Percentiles rank a stretch among this genome's conserved stretches.
Conservation (phyloP, 352 stramenopile species). For the Globisporangium splendens region DNA sequence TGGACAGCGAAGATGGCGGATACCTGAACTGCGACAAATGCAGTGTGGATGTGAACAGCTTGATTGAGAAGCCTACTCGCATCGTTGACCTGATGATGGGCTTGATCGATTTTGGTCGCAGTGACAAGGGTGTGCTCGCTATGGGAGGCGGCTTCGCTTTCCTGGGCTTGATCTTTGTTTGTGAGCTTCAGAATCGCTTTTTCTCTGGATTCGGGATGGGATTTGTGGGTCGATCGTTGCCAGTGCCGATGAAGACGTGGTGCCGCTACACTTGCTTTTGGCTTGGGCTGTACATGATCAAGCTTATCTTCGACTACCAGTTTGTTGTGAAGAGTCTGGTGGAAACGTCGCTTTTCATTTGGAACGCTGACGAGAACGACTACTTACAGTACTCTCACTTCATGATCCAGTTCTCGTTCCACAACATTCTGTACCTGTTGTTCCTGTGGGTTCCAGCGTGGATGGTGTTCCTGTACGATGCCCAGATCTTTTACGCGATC, state of each 20-base stretch:
- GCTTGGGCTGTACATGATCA: conserved; percentile 67
- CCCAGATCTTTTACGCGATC: conserved; percentile 86
- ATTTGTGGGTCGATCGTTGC: conserved; percentile 73
- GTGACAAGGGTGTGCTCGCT: conserved; percentile 57
- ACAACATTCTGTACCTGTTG: conserved; percentile 84
- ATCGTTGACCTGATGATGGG: no score
- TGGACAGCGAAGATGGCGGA: no score
- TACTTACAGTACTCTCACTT: conserved; percentile 83
- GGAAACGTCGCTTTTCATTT: conserved; percentile 84
- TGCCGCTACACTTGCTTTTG: conserved; percentile 85
- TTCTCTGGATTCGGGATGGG: conserved; percentile 61
- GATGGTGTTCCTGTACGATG: conserved; percentile 86
- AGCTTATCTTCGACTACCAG: conserved; percentile 84
- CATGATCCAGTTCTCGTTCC: conserved; percentile 74
- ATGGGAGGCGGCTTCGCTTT: conserved; percentile 52
- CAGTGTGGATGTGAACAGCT: no score
- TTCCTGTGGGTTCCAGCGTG: conserved; percentile 82
- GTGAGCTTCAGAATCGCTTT: conserved; percentile 73
- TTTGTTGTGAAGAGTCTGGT: conserved; percentile 83
- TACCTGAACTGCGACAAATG: no score
- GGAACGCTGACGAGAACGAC: conserved; percentile 66
- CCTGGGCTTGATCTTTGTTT: conserved; percentile 48
- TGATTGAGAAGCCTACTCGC: no score
- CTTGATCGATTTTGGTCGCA: conserved; percentile 8
- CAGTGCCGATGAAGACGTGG: conserved; percentile 62